phyloP scores from a whole-genome alignment of 2,329 filamentous ascomycete species.

The Arthrobotrys entomopaga region DNA sequence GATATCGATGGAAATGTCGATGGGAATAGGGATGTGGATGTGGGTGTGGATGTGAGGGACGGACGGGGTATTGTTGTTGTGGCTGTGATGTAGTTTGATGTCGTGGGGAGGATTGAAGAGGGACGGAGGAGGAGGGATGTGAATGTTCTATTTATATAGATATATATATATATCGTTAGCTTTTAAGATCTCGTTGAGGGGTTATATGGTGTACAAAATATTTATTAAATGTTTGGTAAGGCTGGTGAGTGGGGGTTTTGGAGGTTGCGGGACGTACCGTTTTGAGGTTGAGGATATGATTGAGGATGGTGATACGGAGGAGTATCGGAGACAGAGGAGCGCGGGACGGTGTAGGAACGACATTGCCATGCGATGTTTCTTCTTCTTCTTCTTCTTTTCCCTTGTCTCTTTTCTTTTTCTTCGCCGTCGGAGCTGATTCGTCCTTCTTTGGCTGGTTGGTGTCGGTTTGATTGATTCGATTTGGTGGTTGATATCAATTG shows the following conservation, averaged over 20 bases:
- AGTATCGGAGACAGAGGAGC: constrained; percentile 27
- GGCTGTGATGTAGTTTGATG: not conserved
- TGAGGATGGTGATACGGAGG: constrained; percentile 1
- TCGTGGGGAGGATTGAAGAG: not conserved
- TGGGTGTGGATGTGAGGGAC: not conserved
- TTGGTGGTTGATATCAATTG: too few species aligned
- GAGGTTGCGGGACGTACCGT: constrained; percentile 9
- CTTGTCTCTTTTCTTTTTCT: too few species aligned
- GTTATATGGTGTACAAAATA: too few species aligned
- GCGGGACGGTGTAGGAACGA: constrained; percentile 31
- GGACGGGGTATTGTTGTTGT: not conserved
- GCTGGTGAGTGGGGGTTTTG: too few species aligned
- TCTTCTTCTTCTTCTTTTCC: too few species aligned
- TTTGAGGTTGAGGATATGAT: constrained; percentile 21
- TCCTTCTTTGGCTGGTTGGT: too few species aligned
- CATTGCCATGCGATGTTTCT: not conserved
- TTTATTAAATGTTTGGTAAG: too few species aligned
- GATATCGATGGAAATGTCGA: not conserved
- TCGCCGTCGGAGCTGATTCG: too few species aligned
- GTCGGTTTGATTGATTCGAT: too few species aligned
- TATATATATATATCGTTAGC: constrained; percentile 4
- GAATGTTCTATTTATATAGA: constrained; percentile 35
- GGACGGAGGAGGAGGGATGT: constrained; percentile 44
- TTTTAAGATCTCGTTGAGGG: not conserved
- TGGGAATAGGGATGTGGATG: constrained; percentile 11